These are phyloP conservation scores for Lojkania enalia DNA, from an alignment of 2,329 filamentous ascomycete genomes.

Conservation along the genomic window DNA sequence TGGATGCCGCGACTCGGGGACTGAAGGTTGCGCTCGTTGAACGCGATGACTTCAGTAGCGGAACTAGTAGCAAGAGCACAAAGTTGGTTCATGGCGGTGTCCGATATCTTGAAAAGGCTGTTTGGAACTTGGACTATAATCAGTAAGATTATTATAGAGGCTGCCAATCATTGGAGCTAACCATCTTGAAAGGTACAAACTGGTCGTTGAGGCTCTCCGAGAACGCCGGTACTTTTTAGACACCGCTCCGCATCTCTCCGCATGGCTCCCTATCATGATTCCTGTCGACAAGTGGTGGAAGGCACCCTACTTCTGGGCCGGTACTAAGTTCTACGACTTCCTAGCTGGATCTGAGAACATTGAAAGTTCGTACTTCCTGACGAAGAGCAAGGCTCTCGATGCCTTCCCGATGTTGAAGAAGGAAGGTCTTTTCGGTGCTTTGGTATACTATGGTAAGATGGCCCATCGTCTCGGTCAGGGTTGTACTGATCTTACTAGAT, in stretches of 20 bases:
- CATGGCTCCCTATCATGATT: slow-evolving; percentile 81
- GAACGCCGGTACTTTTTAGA: slow-evolving; percentile 83
- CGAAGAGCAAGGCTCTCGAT: slow-evolving; percentile 81
- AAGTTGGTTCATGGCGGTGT: slow-evolving; percentile 86
- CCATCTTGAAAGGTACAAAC: slow-evolving; percentile 55
- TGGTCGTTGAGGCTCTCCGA: slow-evolving; percentile 79
- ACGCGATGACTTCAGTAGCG: slow-evolving; percentile 79
- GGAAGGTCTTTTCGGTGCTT: slow-evolving; percentile 74
- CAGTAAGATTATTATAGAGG: slow-evolving; percentile 55
- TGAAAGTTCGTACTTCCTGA: slow-evolving; percentile 86
- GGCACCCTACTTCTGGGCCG: slow-evolving; percentile 76
- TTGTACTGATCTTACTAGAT: slow-evolving; percentile 54
- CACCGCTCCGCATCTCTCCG: slow-evolving; percentile 79
- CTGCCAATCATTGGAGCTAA: slow-evolving; percentile 11
- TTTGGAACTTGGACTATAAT: slow-evolving; percentile 82
- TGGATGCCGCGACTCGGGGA: slow-evolving; percentile 78
- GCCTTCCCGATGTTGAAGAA: slow-evolving; percentile 88
- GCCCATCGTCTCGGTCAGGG: background rate
- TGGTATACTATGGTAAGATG: slow-evolving; percentile 76
- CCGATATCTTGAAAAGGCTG: slow-evolving; percentile 82
- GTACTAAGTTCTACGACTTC: slow-evolving; percentile 82
- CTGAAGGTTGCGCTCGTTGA: slow-evolving; percentile 81
- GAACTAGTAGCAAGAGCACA: slow-evolving; percentile 84
- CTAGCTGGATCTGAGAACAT: slow-evolving; percentile 85
- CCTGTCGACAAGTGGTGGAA: slow-evolving; percentile 84